Conservation (phyloP, 2,329 filamentous ascomycete genomes). For the Apiospora malaysiana region DNA sequence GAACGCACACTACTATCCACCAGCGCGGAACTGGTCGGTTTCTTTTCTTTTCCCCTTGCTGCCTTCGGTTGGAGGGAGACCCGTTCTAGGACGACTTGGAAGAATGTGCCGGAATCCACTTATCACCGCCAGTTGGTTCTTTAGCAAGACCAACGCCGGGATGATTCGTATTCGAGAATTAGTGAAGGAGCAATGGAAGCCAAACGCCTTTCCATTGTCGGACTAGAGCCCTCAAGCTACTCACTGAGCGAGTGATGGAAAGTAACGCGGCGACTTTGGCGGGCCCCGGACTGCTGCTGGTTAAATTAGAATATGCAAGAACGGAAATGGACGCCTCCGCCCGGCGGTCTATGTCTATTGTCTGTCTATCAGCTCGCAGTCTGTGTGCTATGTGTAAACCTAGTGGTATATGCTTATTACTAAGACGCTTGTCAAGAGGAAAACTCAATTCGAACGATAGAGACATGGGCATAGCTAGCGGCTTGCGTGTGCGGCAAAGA, state of each 20-base stretch:
- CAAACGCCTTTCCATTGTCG: slow-evolving; percentile 10
- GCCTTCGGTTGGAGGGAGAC: slow-evolving; percentile 9
- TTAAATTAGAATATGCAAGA: slow-evolving; percentile 18
- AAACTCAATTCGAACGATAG: neutral
- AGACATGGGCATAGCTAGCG: neutral
- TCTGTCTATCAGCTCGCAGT: neutral
- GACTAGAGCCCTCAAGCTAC: slow-evolving; percentile 1
- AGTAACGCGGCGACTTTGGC: slow-evolving; percentile 7
- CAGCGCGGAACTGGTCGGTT: neutral
- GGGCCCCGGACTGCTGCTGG: neutral
- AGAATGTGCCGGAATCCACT: slow-evolving; percentile 11
- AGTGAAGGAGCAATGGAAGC: neutral
- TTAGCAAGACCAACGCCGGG: neutral
- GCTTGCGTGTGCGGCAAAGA: neutral
- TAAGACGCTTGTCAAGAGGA: neutral
- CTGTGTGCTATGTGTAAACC: too few species aligned
- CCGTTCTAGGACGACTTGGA: neutral
- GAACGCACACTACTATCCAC: slow-evolving; percentile 1
- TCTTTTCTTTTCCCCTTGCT: neutral
- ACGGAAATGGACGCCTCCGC: slow-evolving; percentile 18
- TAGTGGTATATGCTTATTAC: neutral
- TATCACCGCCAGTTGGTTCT: slow-evolving; percentile 12
- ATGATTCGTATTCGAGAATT: slow-evolving; percentile 12
- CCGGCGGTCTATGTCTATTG: neutral
- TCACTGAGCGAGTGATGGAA: neutral